Conservation (phyloP, 2,329 filamentous ascomycete species). For the Akanthomyces muscarius region DNA sequence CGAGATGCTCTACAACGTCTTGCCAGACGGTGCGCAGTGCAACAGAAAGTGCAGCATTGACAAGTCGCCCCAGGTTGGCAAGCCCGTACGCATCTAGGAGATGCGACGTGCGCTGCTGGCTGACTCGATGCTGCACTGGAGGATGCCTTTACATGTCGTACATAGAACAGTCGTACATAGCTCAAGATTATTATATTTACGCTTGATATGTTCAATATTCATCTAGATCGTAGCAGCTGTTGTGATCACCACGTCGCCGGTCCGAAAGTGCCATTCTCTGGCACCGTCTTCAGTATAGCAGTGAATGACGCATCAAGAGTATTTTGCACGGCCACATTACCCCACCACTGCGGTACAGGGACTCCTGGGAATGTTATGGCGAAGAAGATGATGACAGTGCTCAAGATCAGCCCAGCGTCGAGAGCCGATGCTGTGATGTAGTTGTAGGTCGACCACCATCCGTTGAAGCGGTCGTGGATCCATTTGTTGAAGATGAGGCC, state of each 20-base stretch:
- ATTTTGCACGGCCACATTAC: slow-evolving; percentile 47
- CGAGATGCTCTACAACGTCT: slow-evolving; percentile 48
- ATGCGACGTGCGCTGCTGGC: not conserved
- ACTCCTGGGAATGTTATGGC: slow-evolving; percentile 31
- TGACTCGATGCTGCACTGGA: not conserved
- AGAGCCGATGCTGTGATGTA: slow-evolving; percentile 38
- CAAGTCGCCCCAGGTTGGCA: slow-evolving; percentile 34
- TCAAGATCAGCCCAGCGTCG: slow-evolving; percentile 37
- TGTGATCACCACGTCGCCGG: slow-evolving; percentile 28
- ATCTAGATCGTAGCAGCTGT: not conserved
- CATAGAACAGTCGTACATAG: not conserved
- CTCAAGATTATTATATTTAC: not conserved
- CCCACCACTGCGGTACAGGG: slow-evolving; percentile 40
- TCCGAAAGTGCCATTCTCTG: slow-evolving; percentile 28
- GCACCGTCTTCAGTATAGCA: slow-evolving; percentile 25
- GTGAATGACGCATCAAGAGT: slow-evolving; percentile 28
- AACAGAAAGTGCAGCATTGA: slow-evolving; percentile 38
- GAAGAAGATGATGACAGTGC: slow-evolving; percentile 31
- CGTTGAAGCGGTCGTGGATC: slow-evolving; percentile 49
- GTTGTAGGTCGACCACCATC: slow-evolving; percentile 53
- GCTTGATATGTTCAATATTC: not conserved
- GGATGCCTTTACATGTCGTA: not conserved
- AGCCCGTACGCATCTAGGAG: slow-evolving; percentile 30
- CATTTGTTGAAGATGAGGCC: slow-evolving; percentile 56
- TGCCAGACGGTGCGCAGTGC: slow-evolving; percentile 23